Evolutionary conservation across 192 early-diverging fungal species (phyloP).

Genomic region (Entrophospora sp.): DNA sequence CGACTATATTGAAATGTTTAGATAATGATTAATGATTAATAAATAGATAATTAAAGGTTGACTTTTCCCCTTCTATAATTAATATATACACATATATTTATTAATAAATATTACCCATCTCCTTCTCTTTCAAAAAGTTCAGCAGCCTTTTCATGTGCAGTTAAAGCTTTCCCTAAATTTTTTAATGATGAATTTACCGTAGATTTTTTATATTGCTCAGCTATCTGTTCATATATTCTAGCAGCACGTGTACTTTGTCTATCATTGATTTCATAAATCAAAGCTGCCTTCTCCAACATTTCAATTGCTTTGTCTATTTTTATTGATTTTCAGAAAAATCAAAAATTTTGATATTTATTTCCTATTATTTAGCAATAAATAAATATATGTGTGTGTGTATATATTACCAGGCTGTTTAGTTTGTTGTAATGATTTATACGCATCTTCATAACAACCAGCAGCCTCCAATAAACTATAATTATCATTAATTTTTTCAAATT

Average conservation of each 20-base stretch:
- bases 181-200: neutral
- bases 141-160: conserved; percentile 27
- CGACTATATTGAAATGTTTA: neutral
- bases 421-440: conserved; percentile 32
- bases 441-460: conserved; percentile 34
- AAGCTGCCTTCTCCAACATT: conserved; percentile 12
- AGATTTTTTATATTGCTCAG: conserved; percentile 1
- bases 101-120: conserved; percentile 24
- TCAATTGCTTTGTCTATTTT: conserved; percentile 8
- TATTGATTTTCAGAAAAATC: no score
- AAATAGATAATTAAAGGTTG: neutral
- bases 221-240: neutral
- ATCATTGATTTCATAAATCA: conserved; percentile 3
- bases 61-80: neutral
- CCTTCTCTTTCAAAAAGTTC: conserved; percentile 27
- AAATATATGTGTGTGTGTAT: no score
- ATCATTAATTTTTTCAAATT: conserved; percentile 25
- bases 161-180: conserved; percentile 25
- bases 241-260: conserved; percentile 13
- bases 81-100: no score
- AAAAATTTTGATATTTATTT: no score
- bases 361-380: no score
- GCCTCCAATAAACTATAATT: conserved; percentile 29
- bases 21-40: neutral
- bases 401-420: conserved; percentile 24